phyloP scores from a whole-genome alignment of 2,329 filamentous ascomycete species.

The Aureobasidium vineae region DNA sequence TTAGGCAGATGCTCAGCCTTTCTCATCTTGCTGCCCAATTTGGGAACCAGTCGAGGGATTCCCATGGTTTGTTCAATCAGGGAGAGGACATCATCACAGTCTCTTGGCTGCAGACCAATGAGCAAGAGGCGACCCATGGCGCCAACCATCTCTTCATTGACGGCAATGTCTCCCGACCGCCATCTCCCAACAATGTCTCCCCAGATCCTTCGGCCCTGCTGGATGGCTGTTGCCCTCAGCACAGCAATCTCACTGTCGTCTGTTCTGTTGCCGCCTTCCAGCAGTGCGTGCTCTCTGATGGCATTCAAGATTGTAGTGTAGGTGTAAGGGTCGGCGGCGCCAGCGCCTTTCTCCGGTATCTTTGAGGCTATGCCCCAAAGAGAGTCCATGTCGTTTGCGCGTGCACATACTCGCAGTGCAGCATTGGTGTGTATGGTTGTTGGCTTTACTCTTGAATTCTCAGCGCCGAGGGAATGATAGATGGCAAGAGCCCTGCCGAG shows the following conservation, averaged over 20 bases:
- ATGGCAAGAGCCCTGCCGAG: slow-evolving; percentile 69
- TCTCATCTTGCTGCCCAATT: slow-evolving; percentile 36
- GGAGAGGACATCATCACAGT: slow-evolving; percentile 70
- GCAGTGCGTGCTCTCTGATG: slow-evolving; percentile 53
- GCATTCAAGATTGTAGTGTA: slow-evolving; percentile 83
- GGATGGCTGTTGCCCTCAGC: slow-evolving; percentile 52
- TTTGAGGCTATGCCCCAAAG: slow-evolving; percentile 75
- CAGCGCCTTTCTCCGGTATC: slow-evolving; percentile 62
- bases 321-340: slow-evolving; percentile 67
- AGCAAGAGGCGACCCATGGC: slow-evolving; percentile 79
- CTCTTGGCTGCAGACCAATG: slow-evolving; percentile 57
- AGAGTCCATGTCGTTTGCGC: slow-evolving; percentile 71
- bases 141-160: slow-evolving; percentile 78
- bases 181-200: slow-evolving; percentile 74
- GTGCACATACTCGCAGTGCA: slow-evolving; percentile 75
- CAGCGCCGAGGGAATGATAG: slow-evolving; percentile 70
- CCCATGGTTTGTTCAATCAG: slow-evolving; percentile 81
- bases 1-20: slow-evolving; percentile 34
- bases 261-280: slow-evolving; percentile 29
- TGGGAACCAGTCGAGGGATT: slow-evolving; percentile 58
- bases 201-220: slow-evolving; percentile 75
- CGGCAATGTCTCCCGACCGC: slow-evolving; percentile 64
- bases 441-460: slow-evolving; percentile 63
- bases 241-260: slow-evolving; percentile 32
- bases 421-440: slow-evolving; percentile 85